A percentile compares a stretch with the other conserved stretches of the same genome.
Evolutionary conservation across 2,329 filamentous ascomycete genomes (phyloP).

Genomic region (Cladosporium phlei): DNA sequence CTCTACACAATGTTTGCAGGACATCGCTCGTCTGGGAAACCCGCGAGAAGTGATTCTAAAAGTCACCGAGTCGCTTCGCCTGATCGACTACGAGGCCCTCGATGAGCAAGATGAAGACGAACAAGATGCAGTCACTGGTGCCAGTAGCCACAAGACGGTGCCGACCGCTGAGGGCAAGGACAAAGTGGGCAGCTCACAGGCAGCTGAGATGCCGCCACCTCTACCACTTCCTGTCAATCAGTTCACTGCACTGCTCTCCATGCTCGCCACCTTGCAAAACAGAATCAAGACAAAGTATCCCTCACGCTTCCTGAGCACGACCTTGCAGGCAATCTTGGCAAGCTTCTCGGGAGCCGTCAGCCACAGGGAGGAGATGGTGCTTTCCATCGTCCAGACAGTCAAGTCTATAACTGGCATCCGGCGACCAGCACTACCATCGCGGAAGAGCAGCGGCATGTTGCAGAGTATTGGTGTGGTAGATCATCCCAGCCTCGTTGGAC

Average conservation of each 20-base stretch:
- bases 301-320: constrained; percentile 71
- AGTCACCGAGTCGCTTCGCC: constrained; percentile 66
- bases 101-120: constrained; percentile 54
- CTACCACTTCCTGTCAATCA: constrained; percentile 45
- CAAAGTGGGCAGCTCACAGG: constrained; percentile 7
- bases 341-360: constrained; percentile 57
- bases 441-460: constrained; percentile 46
- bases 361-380: constrained; percentile 60
- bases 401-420: constrained; percentile 64
- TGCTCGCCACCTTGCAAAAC: constrained; percentile 68
- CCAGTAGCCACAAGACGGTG: constrained; percentile 24
- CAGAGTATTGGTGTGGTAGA: constrained; percentile 9
- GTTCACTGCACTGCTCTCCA: constrained; percentile 65
- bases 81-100: constrained; percentile 47
- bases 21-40: constrained; percentile 71
- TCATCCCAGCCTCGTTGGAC: not conserved
- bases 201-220: constrained; percentile 25
- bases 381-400: constrained; percentile 65
- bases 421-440: constrained; percentile 58
- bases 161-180: constrained; percentile 11
- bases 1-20: constrained; percentile 66
- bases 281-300: constrained; percentile 73
- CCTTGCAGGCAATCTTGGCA: constrained; percentile 65
- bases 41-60: constrained; percentile 78
- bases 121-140: constrained; percentile 24